Base-by-base conservation (phyloP, 2,329 filamentous ascomycete species). In the Atkinsonella hypoxylon region DNA sequence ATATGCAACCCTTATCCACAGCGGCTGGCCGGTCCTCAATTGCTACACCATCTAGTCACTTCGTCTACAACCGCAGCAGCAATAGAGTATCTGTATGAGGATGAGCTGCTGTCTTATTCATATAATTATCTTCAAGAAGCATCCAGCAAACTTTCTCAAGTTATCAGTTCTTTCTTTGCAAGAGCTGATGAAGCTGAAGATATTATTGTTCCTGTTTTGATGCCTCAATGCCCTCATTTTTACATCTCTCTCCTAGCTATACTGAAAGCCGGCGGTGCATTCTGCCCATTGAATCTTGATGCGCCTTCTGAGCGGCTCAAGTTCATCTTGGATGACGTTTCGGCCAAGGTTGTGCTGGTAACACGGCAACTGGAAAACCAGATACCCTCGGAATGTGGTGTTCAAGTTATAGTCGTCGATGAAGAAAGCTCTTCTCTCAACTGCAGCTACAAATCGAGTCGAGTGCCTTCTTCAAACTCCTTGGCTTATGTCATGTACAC, bases 401-500 rank as follows among this genome's bases (percentile, higher is more conserved):
- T 68, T 44, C 56, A 56, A 11, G 53, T 74, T 15, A 54, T 78
- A 38, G 53, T 66, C 38, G 65, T 72, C 39, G 57, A 64, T 18
- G 50, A 39, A 38, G 51, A 22, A 20, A 26, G 34, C 26, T 11
- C 30, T 10, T 45, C 12, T 11, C 5, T 30, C 3, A 18, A 20
- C 2, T 4, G n/a, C 20, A 12, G 17, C 38, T 2, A 53, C 41
- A 6, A 40, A 22, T 36, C 54, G 26, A 53, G 56, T 49, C 56
- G 58, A 51, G 46, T 45, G 20, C 54, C 60, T n/a, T 47, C 40
- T 1, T 59, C 67, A 1, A 59, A 69, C 1, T 69, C 76, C 53
- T 64, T 90, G 22, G 89, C 90, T 22, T 96, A 96, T 70, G 79
- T 95, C 53, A 89, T 95, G 81, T 96, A 95, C 64, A 95, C 90